Evolutionary conservation across 179 eudicot genomes (phyloP).

Genomic region (Beta corolliflora): DNA sequence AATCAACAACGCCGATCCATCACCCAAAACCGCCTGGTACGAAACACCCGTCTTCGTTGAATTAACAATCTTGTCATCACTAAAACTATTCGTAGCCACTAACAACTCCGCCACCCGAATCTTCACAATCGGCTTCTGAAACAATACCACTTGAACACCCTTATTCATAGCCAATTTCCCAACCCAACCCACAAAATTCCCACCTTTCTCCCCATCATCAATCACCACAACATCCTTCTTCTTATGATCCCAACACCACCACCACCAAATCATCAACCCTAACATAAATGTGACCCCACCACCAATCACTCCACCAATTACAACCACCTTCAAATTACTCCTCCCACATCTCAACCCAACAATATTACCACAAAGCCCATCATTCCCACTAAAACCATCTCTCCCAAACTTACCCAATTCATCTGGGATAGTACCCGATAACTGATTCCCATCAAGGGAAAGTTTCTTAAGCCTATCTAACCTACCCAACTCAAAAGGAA

Average conservation of each 20-base stretch:
- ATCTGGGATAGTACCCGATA: conserved; percentile 59
- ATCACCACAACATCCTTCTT: conserved; percentile 20
- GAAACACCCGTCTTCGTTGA: conserved; percentile 71
- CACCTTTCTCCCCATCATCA: conserved; percentile 42
- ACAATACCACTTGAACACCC: conserved; percentile 65
- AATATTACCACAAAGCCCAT: conserved; percentile 62
- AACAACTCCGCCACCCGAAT: conserved; percentile 66
- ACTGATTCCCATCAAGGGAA: conserved; percentile 47
- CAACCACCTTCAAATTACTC: conserved; percentile 53
- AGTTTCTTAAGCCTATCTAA: conserved; percentile 58
- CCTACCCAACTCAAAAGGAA: conserved; percentile 51
- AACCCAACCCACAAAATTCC: conserved; percentile 54
- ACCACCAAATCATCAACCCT: conserved; percentile 74
- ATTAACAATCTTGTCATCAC: conserved; percentile 39
- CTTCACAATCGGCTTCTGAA: conserved; percentile 78
- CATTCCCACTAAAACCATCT: conserved; percentile 50
- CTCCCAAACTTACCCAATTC: conserved; percentile 28
- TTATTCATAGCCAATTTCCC: conserved; percentile 55
- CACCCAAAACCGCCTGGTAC: conserved; percentile 62
- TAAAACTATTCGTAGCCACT: conserved; percentile 60
- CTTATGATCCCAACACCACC: conserved; percentile 51
- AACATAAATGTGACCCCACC: conserved; percentile 55
- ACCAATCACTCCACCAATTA: conserved; percentile 74
- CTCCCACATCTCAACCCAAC: conserved; percentile 59
- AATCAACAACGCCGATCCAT: conserved; percentile 80